phyloP scores from a whole-genome alignment of 2,329 filamentous ascomycete species.

The Trematosphaeria pertusa region DNA sequence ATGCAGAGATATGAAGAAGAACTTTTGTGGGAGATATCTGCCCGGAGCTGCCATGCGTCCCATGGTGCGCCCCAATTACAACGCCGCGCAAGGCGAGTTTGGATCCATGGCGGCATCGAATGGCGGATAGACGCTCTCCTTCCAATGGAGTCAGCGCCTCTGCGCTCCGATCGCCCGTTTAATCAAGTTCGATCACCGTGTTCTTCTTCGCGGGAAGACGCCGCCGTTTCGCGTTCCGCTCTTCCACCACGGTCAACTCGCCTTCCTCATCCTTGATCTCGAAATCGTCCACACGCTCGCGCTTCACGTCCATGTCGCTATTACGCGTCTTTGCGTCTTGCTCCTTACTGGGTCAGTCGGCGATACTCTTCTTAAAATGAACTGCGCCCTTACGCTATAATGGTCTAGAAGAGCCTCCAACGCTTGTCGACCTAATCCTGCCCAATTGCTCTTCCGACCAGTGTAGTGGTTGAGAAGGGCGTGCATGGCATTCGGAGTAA shows the following conservation, averaged over 20 bases:
- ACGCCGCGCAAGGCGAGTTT: neutral
- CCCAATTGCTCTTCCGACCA: neutral
- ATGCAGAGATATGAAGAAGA: no score
- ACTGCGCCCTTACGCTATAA: neutral
- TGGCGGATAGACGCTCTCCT: neutral
- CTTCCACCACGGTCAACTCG: neutral
- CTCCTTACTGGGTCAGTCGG: neutral
- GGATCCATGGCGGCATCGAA: neutral
- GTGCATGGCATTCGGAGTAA: neutral
- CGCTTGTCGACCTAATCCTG: neutral
- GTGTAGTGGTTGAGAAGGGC: neutral
- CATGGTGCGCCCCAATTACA: neutral
- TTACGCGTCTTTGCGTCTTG: neutral
- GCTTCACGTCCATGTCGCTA: neutral
- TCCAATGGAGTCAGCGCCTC: no score
- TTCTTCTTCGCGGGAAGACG: neutral
- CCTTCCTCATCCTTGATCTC: slow-evolving; percentile 1
- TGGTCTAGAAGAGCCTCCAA: neutral
- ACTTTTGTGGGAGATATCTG: neutral
- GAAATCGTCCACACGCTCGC: neutral
- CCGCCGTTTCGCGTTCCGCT: neutral
- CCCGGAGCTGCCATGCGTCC: neutral
- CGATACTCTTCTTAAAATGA: neutral
- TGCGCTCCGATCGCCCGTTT: no score
- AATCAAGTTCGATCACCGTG: neutral